These are phyloP conservation scores for Lithocarpus polystachyus DNA, from an alignment of 306 rosid genomes.

Conservation along the genomic window DNA sequence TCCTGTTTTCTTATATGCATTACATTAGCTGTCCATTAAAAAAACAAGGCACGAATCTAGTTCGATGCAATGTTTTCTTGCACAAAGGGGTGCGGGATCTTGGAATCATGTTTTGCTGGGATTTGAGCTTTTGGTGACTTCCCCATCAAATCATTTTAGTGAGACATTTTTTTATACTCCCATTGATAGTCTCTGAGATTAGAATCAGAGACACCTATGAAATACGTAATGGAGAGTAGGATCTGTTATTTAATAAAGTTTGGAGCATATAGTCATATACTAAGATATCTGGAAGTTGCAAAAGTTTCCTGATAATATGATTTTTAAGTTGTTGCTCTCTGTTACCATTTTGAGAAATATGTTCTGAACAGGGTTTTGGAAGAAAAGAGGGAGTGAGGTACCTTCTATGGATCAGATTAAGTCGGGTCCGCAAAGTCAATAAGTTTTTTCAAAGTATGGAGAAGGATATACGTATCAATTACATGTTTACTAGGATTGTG, in stretches of 20 bases:
- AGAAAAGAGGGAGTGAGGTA: conserved; percentile 75
- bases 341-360: conserved; percentile 8
- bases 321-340: conserved; percentile 15
- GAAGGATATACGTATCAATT: conserved; percentile 90
- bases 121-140: not conserved
- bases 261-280: conserved; percentile 7
- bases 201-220: not conserved
- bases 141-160: conserved; percentile 8
- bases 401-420: conserved; percentile 83
- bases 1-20: no score
- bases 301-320: conserved; percentile 9
- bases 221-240: not conserved
- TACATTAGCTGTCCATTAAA: no score
- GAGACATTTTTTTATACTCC: not conserved
- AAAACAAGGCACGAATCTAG: no score
- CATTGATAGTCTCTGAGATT: conserved; percentile 15
- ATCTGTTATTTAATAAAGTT: not conserved
- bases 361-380: conserved; percentile 64
- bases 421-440: conserved; percentile 61
- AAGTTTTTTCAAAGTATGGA: conserved; percentile 58
- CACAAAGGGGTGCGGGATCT: not conserved
- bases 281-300: conserved; percentile 5
- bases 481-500: conserved; percentile 66
- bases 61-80: not conserved
- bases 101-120: not conserved